phyloP scores from a whole-genome alignment of 2,329 filamentous ascomycete species.

The Xylariaceae sp. region DNA sequence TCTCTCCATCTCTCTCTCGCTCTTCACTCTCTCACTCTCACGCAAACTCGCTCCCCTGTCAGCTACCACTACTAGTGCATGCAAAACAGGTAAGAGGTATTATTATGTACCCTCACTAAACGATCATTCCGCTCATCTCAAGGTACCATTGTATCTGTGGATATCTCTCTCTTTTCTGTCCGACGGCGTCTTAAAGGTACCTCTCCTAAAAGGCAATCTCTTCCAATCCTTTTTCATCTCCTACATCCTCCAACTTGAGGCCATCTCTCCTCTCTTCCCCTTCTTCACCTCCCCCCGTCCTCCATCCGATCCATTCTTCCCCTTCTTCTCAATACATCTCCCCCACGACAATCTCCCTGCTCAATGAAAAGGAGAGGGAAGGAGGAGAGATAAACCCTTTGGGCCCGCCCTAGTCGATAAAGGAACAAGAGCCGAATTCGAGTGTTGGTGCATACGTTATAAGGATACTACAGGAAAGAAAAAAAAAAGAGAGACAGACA shows the following conservation, averaged over 20 bases:
- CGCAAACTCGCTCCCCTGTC: background rate
- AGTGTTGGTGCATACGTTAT: constrained; percentile 13
- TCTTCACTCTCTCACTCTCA: background rate
- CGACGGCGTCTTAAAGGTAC: constrained; percentile 41
- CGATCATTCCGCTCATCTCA: background rate
- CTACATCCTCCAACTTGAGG: constrained; percentile 50
- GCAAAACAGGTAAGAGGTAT: constrained; percentile 8
- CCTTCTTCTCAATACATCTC: constrained; percentile 38
- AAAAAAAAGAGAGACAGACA: constrained; percentile 12
- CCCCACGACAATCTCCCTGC: constrained; percentile 41
- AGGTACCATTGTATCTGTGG: constrained; percentile 22
- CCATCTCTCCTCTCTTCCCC: constrained; percentile 32
- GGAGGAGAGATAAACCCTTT: constrained; percentile 31
- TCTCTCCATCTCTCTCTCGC: background rate
- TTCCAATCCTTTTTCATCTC: constrained; percentile 53
- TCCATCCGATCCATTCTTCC: constrained; percentile 50
- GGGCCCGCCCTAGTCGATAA: constrained; percentile 25
- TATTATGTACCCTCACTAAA: background rate
- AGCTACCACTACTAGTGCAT: background rate
- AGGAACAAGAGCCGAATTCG: constrained; percentile 24
- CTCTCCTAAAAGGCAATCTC: constrained; percentile 38
- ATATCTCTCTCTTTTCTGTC: constrained; percentile 12
- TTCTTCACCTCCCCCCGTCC: constrained; percentile 29
- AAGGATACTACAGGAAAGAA: constrained; percentile 6
- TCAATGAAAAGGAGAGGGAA: constrained; percentile 31